phyloP scores from a whole-genome alignment of 2,329 filamentous ascomycete species.

The Zarea fungicola region DNA sequence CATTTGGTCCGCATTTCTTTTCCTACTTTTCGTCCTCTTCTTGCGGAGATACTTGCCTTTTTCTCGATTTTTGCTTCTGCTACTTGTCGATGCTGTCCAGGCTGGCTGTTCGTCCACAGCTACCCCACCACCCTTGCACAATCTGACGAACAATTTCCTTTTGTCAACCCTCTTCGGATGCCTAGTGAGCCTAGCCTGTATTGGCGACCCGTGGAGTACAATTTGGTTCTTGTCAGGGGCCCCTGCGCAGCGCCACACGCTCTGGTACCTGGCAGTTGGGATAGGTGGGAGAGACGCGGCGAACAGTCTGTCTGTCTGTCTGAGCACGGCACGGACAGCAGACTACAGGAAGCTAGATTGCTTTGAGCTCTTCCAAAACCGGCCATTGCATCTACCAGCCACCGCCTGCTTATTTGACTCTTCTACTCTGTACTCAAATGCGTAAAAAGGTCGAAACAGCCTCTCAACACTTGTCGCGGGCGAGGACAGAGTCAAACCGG shows the following conservation, averaged over 20 bases:
- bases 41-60: neutral
- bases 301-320: neutral
- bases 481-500: neutral
- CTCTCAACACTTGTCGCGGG: neutral
- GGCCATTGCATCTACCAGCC: no score
- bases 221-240: conserved; percentile 5
- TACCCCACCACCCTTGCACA: conserved; percentile 3
- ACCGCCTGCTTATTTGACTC: no score
- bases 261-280: neutral
- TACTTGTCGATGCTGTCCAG: neutral
- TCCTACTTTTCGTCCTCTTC: neutral
- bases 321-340: no score
- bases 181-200: neutral
- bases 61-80: neutral
- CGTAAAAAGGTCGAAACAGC: no score
- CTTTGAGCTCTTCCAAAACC: no score
- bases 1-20: no score
- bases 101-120: conserved; percentile 9
- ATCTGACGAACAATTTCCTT: conserved; percentile 48
- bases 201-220: neutral
- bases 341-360: no score
- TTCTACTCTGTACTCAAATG: no score
- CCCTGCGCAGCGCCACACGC: conserved; percentile 9
- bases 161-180: conserved; percentile 84
- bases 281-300: neutral